Evolutionary conservation across 495 filamentous ascomycete genomes (phyloP).

Genomic region (Hyaloscypha finlandica): DNA sequence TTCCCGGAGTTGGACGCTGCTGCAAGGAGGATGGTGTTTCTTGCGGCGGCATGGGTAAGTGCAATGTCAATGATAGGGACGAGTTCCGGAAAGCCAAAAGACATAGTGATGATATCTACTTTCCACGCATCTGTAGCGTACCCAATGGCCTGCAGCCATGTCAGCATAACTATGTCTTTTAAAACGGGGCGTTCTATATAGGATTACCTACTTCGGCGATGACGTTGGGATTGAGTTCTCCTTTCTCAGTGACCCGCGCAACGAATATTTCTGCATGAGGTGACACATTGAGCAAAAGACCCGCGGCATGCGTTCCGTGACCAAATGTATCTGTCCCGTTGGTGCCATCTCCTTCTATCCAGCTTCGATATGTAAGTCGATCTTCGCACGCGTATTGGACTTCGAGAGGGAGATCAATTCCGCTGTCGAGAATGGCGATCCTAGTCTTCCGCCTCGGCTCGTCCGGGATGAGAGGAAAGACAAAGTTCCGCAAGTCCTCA

Average conservation of each 20-base stretch:
- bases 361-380: constrained; percentile 1
- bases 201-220: constrained; percentile 3
- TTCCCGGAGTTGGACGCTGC: constrained; percentile 1
- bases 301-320: constrained; percentile 18
- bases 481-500: constrained; percentile 1
- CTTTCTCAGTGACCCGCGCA: constrained; percentile 13
- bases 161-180: not conserved
- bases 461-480: constrained; percentile 1
- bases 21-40: not conserved
- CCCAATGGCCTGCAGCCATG: constrained; percentile 4
- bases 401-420: constrained; percentile 1
- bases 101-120: constrained; percentile 28
- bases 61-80: not conserved
- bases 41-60: constrained; percentile 2
- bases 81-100: constrained; percentile 21
- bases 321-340: constrained; percentile 12
- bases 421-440: constrained; percentile 2
- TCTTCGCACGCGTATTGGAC: constrained; percentile 1
- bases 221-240: constrained; percentile 1
- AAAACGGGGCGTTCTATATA: not conserved
- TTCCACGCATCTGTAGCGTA: constrained; percentile 13
- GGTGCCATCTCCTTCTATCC: constrained; percentile 1
- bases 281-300: constrained; percentile 11
- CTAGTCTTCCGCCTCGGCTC: constrained; percentile 1
- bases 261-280: constrained; percentile 19